These are phyloP conservation scores for Sisymbrium irio DNA, from an alignment of 345 rosid species.

Conservation along the genomic window DNA sequence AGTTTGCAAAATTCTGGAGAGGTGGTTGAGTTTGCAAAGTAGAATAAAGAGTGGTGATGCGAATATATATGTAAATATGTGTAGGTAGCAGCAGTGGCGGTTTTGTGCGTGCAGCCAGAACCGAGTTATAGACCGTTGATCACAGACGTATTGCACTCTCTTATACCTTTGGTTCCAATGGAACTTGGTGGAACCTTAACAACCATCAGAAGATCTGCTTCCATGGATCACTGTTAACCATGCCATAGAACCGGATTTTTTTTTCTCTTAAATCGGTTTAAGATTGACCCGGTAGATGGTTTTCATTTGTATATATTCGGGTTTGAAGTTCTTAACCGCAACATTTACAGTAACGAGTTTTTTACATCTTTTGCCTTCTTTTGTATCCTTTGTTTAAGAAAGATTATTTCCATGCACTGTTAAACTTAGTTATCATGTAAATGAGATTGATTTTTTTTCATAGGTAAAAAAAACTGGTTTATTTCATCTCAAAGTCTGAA, in stretches of 20 bases:
- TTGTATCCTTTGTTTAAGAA: background rate
- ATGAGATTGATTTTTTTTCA: background rate
- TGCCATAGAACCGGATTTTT: background rate
- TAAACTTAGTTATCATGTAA: conserved; percentile 12
- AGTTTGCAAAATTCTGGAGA: conserved; percentile 10
- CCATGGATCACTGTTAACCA: conserved; percentile 26
- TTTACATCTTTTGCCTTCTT: background rate
- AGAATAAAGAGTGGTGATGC: conserved; percentile 1
- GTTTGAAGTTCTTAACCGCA: background rate
- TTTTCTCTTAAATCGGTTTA: background rate
- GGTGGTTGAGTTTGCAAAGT: background rate
- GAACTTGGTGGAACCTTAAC: conserved; percentile 86
- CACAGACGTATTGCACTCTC: conserved; percentile 85
- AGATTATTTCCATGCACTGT: background rate
- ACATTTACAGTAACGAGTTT: conserved; percentile 2
- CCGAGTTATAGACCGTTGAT: conserved; percentile 90
- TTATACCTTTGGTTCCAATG: conserved; percentile 72
- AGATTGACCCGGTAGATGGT: background rate
- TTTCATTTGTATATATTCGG: conserved; percentile 13
- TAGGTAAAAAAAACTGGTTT: no score
- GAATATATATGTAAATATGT: background rate
- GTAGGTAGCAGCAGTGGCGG: conserved; percentile 97
- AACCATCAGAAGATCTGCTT: conserved; percentile 20
- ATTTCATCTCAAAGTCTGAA: no score
- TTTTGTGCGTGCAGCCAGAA: conserved; percentile 90